Conservation (phyloP, 1,284 basidiomycete genomes). For the Trametes versicolor region DNA sequence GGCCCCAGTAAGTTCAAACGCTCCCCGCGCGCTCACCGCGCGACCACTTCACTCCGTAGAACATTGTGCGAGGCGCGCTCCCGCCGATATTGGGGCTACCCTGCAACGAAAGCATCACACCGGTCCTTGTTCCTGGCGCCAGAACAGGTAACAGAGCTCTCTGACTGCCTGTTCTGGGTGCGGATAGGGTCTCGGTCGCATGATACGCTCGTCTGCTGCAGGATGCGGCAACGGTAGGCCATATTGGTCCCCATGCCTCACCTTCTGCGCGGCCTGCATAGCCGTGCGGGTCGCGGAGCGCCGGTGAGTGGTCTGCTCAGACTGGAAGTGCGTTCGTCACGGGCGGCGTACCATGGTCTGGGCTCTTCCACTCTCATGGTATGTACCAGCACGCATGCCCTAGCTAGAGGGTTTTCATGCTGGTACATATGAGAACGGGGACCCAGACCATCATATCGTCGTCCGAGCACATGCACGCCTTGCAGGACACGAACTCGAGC, state of each 20-base stretch:
- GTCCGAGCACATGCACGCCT: slow-evolving; percentile 13
- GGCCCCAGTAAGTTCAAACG: neutral
- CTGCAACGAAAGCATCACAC: neutral
- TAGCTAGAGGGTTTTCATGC: slow-evolving; percentile 33
- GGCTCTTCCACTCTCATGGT: slow-evolving; percentile 45
- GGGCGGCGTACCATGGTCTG: slow-evolving; percentile 36
- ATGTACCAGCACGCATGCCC: slow-evolving; percentile 38
- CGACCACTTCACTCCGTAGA: neutral
- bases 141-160: neutral
- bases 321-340: slow-evolving; percentile 10
- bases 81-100: neutral
- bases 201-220: neutral
- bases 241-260: neutral
- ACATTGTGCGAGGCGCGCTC: neutral
- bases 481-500: too few relatives aligned
- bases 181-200: neutral
- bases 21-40: neutral
- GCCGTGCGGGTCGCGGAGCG: neutral
- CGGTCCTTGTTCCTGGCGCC: slow-evolving; percentile 3
- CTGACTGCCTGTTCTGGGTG: neutral
- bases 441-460: slow-evolving; percentile 32
- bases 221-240: neutral
- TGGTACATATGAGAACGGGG: slow-evolving; percentile 41
- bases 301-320: neutral
- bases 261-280: neutral